Evolutionary conservation across 345 rosid species (phyloP).

Genomic region (Nephelium lappaceum): DNA sequence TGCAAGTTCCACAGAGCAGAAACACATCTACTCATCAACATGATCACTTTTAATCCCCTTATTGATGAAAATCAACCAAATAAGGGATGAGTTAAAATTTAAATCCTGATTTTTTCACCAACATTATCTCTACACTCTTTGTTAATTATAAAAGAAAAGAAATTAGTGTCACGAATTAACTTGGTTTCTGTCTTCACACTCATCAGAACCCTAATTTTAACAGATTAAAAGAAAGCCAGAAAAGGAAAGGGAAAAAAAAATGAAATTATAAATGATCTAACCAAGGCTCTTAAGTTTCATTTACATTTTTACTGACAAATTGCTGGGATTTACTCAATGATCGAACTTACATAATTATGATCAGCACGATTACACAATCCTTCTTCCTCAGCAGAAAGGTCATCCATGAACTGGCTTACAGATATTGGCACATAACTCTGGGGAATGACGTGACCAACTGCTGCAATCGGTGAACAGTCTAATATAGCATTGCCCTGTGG

Average conservation of each 20-base stretch:
- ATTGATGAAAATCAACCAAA: background rate
- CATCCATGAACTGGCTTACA: conserved; percentile 98
- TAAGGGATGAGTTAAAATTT: conserved; percentile 1
- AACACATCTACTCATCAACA: background rate
- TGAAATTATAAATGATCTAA: background rate
- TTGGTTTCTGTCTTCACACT: background rate
- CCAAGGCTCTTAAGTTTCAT: background rate
- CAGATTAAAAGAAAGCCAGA: background rate
- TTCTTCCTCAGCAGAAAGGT: conserved; percentile 95
- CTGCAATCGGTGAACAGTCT: conserved; percentile 92
- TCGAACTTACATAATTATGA: conserved; percentile 60
- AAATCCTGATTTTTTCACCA: background rate
- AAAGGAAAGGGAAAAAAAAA: background rate
- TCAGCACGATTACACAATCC: conserved; percentile 58
- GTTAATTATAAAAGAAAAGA: background rate
- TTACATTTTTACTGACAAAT: background rate
- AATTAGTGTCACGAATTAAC: background rate
- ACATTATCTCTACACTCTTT: background rate
- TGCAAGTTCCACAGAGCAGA: background rate
- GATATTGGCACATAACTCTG: conserved; percentile 92
- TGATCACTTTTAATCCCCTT: background rate
- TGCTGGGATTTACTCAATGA: conserved; percentile 10
- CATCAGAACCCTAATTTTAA: background rate
- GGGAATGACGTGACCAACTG: conserved; percentile 96
- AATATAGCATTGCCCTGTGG: conserved; percentile 93